Evolutionary conservation across 768 basidiomycete genomes (phyloP), one percentile per base, ranked within the genome.

Genomic region (Tricholoma terreum): DNA sequence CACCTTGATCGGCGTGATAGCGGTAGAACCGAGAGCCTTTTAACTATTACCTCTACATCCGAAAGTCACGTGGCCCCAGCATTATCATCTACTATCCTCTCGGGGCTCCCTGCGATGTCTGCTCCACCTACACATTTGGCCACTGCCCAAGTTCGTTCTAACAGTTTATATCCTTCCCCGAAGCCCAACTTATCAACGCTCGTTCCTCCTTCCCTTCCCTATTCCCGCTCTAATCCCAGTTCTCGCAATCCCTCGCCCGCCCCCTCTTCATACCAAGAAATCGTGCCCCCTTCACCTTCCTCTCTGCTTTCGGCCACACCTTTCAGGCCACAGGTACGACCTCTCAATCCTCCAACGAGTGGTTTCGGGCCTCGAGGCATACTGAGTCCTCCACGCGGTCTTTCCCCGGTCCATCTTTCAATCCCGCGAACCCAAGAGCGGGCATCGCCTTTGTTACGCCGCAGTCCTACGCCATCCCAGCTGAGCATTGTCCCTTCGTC

Each of bases 401-500:
- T 53, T 30, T 52, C 57, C 2, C 50, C 52, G 27, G 53, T 46
- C 38, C 50, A 52, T 19, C 22, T 54, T n/a, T 19, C 31, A n/a
- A 35, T 10, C 6, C 19, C 19, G 6, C 55, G 14, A 40, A 36
- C 36, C 11, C 17, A 49, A 19, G 46, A n/a, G 34, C 22, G 31
- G 40, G 14, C 52, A 22, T 19, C 52, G 30, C 5, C 24, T 40
- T n/a, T n/a, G 12, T 17, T 53, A 10, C 24, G 38, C n/a, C 27
- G 14, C n/a, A 40, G 52, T 45, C 55, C 55, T 3, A 33, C 45
- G 3, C 35, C 45, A 12, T 46, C 46, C 45, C 50, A 52, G 17
- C 58, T 63, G 11, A 66, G 56, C 43, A 65, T 73, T 38, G 27
- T 68, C 31, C 60, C 72, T 12, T 73, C 73, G 4, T 55, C 67